Evolutionary conservation across 2,329 filamentous ascomycete genomes (phyloP), one percentile per base, ranked within the genome.

Genomic region (Diaporthe citriasiana): DNA sequence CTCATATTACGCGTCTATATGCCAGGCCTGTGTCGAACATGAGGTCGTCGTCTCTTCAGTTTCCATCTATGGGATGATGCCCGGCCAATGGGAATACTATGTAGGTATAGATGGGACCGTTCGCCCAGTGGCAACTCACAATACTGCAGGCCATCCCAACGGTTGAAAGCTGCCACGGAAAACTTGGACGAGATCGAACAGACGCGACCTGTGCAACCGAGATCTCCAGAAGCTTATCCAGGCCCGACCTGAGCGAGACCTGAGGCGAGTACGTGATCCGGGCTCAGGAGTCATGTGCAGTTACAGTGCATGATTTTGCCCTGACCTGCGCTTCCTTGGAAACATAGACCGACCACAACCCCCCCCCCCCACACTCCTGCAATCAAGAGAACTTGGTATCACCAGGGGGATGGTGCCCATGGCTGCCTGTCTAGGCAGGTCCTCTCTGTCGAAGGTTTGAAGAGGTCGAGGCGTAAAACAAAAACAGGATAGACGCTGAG

Each of bases 261-360:
- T 40, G 59, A 65, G 42, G 35, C 50, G 42, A 45, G 22, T 53
- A 68, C 63, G n/a, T 68, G 63, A 40, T 27, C 33, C 22, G 63
- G 30, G 63, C 45, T 8, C 45, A 22, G 63, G 63, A 68, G 63
- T 68, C 63, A 68, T 68, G 63, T 68, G 3, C 33, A 68, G 47
- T 68, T 53, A 30, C 63, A 68, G 10, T 40, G 63, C 63, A 68
- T 68, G 47, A 53, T 68, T 53, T 4, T 68, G 42, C 63, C 63
- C 30, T 66, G 63, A 38, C 45, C 63, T 51, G 7, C 33, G 15
- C 47, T 53, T 53, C 63, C 63, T 68, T 68, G 63, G 30, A 68
- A 68, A 51, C 15, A 27, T 13, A 40, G 15, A n/a, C 30, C 33
- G 33, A 22, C 63, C 33, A 53, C 53, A 27, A 7, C 12, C 0